Percentiles rank a stretch among this genome's conserved stretches.
Evolutionary conservation across 2,329 filamentous ascomycete species (phyloP).

Genomic region (Trichophyton schoenleinii): DNA sequence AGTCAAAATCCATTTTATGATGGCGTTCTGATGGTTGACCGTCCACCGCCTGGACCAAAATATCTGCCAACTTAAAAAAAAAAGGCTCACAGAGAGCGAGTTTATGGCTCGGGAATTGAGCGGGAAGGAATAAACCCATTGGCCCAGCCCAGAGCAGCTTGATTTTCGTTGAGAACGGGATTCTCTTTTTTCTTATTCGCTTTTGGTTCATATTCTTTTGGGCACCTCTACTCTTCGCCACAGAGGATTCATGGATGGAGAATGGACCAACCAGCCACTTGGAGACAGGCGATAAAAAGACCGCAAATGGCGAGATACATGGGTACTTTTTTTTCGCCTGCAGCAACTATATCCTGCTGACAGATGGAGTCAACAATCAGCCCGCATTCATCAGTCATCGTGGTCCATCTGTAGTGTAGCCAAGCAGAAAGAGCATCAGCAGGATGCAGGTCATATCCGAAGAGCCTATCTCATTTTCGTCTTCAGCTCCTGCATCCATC

Average conservation of each 20-base stretch:
- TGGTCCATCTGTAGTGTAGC: background rate
- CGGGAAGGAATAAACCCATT: background rate
- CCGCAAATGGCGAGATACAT: background rate
- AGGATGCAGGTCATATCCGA: background rate
- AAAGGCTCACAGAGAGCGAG: background rate
- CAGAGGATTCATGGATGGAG: background rate
- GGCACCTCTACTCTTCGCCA: background rate
- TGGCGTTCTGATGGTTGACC: background rate
- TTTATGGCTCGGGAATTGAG: background rate
- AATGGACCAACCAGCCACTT: background rate
- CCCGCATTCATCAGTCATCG: background rate
- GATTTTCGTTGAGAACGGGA: background rate
- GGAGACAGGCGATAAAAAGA: background rate
- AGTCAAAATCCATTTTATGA: background rate
- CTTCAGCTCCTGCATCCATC: background rate
- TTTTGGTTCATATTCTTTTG: background rate
- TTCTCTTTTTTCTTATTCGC: constrained; percentile 1
- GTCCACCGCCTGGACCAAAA: background rate
- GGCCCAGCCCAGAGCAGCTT: background rate
- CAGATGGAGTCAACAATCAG: background rate
- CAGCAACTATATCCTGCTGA: background rate
- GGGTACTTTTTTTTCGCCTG: background rate
- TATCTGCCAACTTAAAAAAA: background rate
- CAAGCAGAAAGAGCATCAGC: background rate
- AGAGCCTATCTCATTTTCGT: background rate